Evolutionary conservation across 441 rosid genomes (phyloP).

Genomic region (Arabidopsis lyrata): DNA sequence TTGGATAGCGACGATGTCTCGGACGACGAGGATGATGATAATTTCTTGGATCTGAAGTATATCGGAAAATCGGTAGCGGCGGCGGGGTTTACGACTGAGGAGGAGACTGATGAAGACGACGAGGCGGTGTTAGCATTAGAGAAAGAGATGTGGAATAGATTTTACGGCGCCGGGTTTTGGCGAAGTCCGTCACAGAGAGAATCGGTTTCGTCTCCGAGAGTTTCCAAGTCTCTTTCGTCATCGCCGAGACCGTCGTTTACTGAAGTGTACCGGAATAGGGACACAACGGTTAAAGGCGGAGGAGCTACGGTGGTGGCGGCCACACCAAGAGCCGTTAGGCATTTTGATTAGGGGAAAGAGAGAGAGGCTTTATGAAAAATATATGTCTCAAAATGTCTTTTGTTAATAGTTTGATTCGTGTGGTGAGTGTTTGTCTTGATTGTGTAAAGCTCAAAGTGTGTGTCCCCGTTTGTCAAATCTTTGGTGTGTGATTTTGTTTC

Average conservation of each 20-base stretch:
- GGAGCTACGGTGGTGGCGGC: slow-evolving; percentile 32
- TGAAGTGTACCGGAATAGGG: slow-evolving; percentile 21
- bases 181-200: slow-evolving; percentile 79
- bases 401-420: slow-evolving; percentile 34
- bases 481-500: slow-evolving; percentile 23
- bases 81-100: slow-evolving; percentile 53
- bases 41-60: slow-evolving; percentile 40
- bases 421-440: slow-evolving; percentile 4
- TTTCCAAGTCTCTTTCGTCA: slow-evolving; percentile 30
- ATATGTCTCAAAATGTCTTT: background rate
- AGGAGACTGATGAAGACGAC: slow-evolving; percentile 48
- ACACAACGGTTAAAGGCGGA: background rate
- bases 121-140: slow-evolving; percentile 64
- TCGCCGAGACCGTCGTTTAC: slow-evolving; percentile 38
- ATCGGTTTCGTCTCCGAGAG: slow-evolving; percentile 34
- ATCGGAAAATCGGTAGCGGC: slow-evolving; percentile 47
- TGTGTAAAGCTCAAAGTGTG: slow-evolving; percentile 5
- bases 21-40: slow-evolving; percentile 32
- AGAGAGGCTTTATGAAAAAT: background rate
- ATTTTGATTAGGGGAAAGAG: slow-evolving; percentile 21
- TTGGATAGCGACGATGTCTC: slow-evolving; percentile 40
- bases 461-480: background rate
- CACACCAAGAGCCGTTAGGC: slow-evolving; percentile 36
- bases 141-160: slow-evolving; percentile 80
- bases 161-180: slow-evolving; percentile 76